A percentile compares a stretch with the other conserved stretches of the same genome.
phyloP scores from a whole-genome alignment of 2,329 filamentous ascomycete genomes.

The Fusarium guadeloupense region DNA sequence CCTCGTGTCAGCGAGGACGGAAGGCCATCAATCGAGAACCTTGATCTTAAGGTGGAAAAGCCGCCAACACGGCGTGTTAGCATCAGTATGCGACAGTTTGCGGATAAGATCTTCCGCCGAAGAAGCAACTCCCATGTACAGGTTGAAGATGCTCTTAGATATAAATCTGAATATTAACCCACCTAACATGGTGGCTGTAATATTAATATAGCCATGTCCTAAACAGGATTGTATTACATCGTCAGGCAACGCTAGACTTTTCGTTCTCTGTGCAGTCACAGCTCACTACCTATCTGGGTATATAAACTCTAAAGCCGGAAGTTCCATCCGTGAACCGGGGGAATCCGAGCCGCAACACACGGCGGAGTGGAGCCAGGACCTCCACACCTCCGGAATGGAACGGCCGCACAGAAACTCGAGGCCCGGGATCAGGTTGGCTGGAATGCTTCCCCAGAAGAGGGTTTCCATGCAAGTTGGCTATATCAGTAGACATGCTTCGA shows the following conservation, averaged over 20 bases:
- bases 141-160: constrained; percentile 36
- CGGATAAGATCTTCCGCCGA: constrained; percentile 44
- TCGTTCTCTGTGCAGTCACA: neutral
- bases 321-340: neutral
- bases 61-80: constrained; percentile 41
- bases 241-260: neutral
- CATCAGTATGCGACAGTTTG: constrained; percentile 41
- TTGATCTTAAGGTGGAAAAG: constrained; percentile 37
- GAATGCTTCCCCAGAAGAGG: constrained; percentile 8
- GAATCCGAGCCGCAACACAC: constrained; percentile 19
- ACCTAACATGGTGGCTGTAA: constrained; percentile 32
- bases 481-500: neutral
- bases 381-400: constrained; percentile 12
- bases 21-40: constrained; percentile 31
- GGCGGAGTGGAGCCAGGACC: constrained; percentile 20
- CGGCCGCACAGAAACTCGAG: constrained; percentile 6
- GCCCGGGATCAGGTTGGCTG: neutral
- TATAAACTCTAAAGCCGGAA: neutral
- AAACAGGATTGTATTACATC: constrained; percentile 2
- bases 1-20: constrained; percentile 41
- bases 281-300: neutral
- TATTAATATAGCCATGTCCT: constrained; percentile 30
- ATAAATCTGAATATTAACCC: constrained; percentile 40
- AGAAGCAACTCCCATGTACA: constrained; percentile 43
- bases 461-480: too few relatives aligned